Percentiles rank a stretch among this genome's conserved stretches.
phyloP scores from a whole-genome alignment of 306 rosid species.

The Cicer cuneatum region DNA sequence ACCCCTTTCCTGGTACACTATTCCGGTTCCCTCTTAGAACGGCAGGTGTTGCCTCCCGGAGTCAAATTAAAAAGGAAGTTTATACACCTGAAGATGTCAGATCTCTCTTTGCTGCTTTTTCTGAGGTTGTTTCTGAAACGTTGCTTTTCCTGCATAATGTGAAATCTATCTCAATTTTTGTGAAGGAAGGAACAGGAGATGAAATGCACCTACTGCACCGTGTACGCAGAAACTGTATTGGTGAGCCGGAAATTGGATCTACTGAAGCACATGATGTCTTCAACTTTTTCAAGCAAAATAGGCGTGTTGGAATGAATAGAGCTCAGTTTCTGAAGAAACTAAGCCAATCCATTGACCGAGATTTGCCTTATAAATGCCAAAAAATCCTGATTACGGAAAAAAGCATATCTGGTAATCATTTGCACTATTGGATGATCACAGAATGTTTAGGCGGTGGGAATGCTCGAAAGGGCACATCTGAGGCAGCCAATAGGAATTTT shows the following conservation, averaged over 20 bases:
- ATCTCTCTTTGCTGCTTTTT: slow-evolving; percentile 79
- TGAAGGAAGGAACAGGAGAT: slow-evolving; percentile 81
- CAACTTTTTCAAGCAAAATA: slow-evolving; percentile 66
- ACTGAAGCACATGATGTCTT: slow-evolving; percentile 66
- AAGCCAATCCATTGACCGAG: slow-evolving; percentile 58
- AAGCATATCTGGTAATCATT: slow-evolving; percentile 57
- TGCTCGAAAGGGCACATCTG: slow-evolving; percentile 57
- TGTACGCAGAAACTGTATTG: slow-evolving; percentile 62
- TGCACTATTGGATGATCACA: slow-evolving; percentile 84
- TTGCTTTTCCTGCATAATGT: slow-evolving; percentile 84
- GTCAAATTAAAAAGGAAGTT: slow-evolving; percentile 93
- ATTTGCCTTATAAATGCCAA: slow-evolving; percentile 81
- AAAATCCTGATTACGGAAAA: slow-evolving; percentile 71
- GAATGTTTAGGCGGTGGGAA: slow-evolving; percentile 86
- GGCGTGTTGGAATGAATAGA: slow-evolving; percentile 67
- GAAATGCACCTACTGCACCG: slow-evolving; percentile 87
- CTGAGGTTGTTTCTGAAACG: slow-evolving; percentile 85
- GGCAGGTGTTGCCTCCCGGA: slow-evolving; percentile 79
- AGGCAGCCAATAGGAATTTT: slow-evolving; percentile 51
- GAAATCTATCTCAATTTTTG: slow-evolving; percentile 78
- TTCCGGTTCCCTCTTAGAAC: slow-evolving; percentile 96
- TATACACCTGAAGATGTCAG: slow-evolving; percentile 85
- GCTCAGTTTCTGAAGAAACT: slow-evolving; percentile 76
- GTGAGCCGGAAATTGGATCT: slow-evolving; percentile 69
- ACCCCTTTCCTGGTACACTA: slow-evolving; percentile 87